Evolutionary conservation across 495 filamentous ascomycete genomes (phyloP), one percentile per base, ranked within the genome.

Genomic region (Talaromyces stipitatus): DNA sequence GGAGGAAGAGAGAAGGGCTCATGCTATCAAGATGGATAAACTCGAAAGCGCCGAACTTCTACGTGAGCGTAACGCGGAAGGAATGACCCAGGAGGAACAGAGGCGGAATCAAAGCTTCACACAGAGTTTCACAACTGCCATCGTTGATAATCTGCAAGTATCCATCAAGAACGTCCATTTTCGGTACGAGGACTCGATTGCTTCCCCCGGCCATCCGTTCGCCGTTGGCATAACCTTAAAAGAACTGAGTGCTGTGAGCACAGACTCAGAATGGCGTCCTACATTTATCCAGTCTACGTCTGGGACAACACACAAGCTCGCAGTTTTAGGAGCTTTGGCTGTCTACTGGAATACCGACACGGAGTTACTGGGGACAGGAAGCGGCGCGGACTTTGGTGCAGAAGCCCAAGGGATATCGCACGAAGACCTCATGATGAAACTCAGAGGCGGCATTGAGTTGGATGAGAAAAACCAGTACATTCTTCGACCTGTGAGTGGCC

Each of bases 281-380:
- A 92, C 91, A 30, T 97, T 95, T 67, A 94, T 97, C 60, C 90
- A 96, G 66, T 87, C 90, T 51, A 86, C 89, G 0, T 82, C 83
- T 11, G 77, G 80, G 22, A 86, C 87, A 3, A 96, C 91, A 11
- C 89, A 98, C 71, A 98, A 98, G 69, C 75, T 97, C 23, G 94
- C 92, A 2, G 89, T 85, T 22, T 79, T 98, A 32, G 88, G 87
- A 9, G 89, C 91, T 9, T 72, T 98, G 50, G 90, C 94, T 2
- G 82, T 97, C 2, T 98, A 98, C 73, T 98, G 95, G 95, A 91
- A 97, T 67, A 97, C 94, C 8, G 92, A 98, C 72, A 82, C 91
- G 8, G 75, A 83, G 29, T 80, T 97, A 3, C 71, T 97, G 56
- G 90, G 90, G 6, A 84, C 85, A 16, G 91, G 91, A 1, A 80